These are phyloP conservation scores for Achaetomium macrosporum DNA, from an alignment of 2,329 filamentous ascomycete species.

Conservation along the genomic window DNA sequence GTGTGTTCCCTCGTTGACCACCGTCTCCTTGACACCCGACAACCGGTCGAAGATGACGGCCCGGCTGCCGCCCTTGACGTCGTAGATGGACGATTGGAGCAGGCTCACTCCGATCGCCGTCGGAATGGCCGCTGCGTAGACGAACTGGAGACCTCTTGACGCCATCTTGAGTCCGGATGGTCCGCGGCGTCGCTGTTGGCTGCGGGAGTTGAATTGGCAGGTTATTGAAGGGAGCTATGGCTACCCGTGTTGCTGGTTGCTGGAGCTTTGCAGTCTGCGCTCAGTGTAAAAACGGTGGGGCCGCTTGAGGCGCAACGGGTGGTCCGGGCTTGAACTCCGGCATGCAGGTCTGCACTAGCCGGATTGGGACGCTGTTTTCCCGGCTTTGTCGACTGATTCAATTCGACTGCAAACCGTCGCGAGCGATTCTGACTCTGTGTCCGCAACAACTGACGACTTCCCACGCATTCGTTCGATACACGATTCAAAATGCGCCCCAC, in stretches of 20 bases:
- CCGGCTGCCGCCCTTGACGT: constrained; percentile 89
- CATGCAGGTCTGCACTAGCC: no score
- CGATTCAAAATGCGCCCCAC: constrained; percentile 41
- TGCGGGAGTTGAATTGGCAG: not conserved
- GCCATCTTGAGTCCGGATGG: constrained; percentile 19
- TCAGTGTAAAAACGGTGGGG: no score
- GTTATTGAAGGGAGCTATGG: not conserved
- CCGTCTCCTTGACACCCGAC: constrained; percentile 84
- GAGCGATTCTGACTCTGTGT: constrained; percentile 22
- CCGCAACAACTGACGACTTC: constrained; percentile 19
- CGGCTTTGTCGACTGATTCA: constrained; percentile 27
- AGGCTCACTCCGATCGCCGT: constrained; percentile 62
- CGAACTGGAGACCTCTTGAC: constrained; percentile 17
- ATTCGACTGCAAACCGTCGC: constrained; percentile 23
- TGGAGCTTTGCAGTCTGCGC: not conserved
- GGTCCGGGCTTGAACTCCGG: no score
- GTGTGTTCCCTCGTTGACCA: constrained; percentile 94
- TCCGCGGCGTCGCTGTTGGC: not conserved
- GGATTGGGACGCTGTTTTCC: constrained; percentile 9
- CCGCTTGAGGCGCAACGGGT: no score
- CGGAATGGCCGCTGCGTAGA: constrained; percentile 51
- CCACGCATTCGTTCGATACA: constrained; percentile 25
- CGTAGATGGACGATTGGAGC: constrained; percentile 80
- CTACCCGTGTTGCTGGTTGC: not conserved
- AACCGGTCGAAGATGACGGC: constrained; percentile 98